phyloP scores from a whole-genome alignment of 2,329 filamentous ascomycete species.

The Neopestalotiopsis clavispora region DNA sequence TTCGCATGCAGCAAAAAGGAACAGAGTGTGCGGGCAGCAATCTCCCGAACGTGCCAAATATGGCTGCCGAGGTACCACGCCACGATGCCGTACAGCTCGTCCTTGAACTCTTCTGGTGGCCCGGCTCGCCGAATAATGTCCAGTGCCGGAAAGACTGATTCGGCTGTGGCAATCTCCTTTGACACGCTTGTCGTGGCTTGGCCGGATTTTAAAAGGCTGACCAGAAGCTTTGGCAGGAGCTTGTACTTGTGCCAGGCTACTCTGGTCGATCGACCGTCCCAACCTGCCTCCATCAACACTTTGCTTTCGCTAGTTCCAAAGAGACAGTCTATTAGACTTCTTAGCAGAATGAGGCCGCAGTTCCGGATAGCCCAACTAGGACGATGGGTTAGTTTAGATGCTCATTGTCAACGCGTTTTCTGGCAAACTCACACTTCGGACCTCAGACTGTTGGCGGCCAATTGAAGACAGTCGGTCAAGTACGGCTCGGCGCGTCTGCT shows the following conservation, averaged over 20 bases:
- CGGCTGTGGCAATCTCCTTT: constrained; percentile 52
- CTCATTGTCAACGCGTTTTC: not conserved
- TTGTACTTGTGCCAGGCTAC: constrained; percentile 75
- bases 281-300: constrained; percentile 61
- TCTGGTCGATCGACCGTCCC: constrained; percentile 67
- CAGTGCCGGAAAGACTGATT: constrained; percentile 82
- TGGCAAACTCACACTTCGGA: constrained; percentile 68
- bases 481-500: constrained; percentile 75
- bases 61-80: constrained; percentile 67
- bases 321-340: constrained; percentile 80
- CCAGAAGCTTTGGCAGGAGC: constrained; percentile 65
- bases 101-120: constrained; percentile 61
- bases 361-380: constrained; percentile 90
- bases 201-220: constrained; percentile 63
- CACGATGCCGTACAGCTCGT: constrained; percentile 63
- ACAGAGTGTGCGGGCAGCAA: constrained; percentile 75
- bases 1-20: constrained; percentile 60
- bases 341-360: constrained; percentile 86
- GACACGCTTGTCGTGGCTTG: constrained; percentile 41
- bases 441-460: constrained; percentile 81
- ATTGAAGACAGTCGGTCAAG: constrained; percentile 72
- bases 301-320: constrained; percentile 79
- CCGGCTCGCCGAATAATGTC: constrained; percentile 78
- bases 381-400: constrained; percentile 20
- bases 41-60: constrained; percentile 82